phyloP scores from a whole-genome alignment of 192 early-diverging fungal genomes.

The Coemansia sp. region DNA sequence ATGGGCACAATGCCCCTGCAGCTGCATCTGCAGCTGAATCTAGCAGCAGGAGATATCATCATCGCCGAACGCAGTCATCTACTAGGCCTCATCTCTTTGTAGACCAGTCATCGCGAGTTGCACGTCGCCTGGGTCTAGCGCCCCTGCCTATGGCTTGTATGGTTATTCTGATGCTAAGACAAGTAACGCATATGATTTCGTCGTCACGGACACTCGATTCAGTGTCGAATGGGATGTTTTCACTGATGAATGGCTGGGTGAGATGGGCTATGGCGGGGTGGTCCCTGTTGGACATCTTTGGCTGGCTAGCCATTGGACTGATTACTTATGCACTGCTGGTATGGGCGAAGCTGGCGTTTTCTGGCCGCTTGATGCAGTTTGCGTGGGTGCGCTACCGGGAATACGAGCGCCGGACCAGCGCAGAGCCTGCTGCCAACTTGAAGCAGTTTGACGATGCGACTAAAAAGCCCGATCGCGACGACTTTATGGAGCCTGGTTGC shows the following conservation, averaged over 20 bases:
- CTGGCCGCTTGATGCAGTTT: slow-evolving; percentile 70
- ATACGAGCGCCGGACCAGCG: slow-evolving; percentile 47
- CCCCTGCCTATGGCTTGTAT: slow-evolving; percentile 50
- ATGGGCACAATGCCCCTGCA: slow-evolving; percentile 19
- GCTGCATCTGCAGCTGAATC: slow-evolving; percentile 3
- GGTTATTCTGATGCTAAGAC: slow-evolving; percentile 45
- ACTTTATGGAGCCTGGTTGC: slow-evolving; percentile 37
- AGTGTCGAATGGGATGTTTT: background rate
- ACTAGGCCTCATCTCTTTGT: slow-evolving; percentile 48
- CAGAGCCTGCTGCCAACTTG: slow-evolving; percentile 16
- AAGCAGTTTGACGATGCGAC: slow-evolving; percentile 47
- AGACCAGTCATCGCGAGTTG: slow-evolving; percentile 51
- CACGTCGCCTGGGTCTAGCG: slow-evolving; percentile 48
- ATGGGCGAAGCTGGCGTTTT: slow-evolving; percentile 75
- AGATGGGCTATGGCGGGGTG: slow-evolving; percentile 10
- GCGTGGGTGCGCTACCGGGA: slow-evolving; percentile 63
- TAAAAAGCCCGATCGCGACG: slow-evolving; percentile 50
- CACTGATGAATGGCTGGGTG: background rate
- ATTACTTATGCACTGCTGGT: slow-evolving; percentile 57
- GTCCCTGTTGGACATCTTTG: slow-evolving; percentile 46
- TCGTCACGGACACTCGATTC: slow-evolving; percentile 15
- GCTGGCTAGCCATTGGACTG: slow-evolving; percentile 42
- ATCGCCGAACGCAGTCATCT: slow-evolving; percentile 26
- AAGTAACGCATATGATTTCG: slow-evolving; percentile 34
- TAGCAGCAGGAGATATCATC: slow-evolving; percentile 11